Evolutionary conservation across 345 rosid species (phyloP).

Genomic region (Syzygium oleosum): DNA sequence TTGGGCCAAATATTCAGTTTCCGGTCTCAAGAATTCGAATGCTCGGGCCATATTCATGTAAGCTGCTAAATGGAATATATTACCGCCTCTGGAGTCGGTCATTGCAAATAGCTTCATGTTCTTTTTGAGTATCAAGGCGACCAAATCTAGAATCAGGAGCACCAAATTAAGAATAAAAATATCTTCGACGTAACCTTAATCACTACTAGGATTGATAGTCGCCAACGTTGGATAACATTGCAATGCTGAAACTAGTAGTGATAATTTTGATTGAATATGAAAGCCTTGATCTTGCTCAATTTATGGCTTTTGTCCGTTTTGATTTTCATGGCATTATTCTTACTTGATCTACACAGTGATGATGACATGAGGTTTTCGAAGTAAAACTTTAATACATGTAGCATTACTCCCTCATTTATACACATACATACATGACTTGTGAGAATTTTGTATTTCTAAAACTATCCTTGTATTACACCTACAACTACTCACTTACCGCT

Average conservation of each 20-base stretch:
- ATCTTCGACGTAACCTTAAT: background rate
- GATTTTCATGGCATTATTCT: too few relatives aligned
- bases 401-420: too few relatives aligned
- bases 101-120: background rate
- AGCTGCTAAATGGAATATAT: background rate
- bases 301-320: too few relatives aligned
- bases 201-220: background rate
- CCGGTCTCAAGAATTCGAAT: background rate
- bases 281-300: too few relatives aligned
- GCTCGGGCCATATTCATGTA: background rate
- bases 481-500: background rate
- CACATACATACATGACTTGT: too few relatives aligned
- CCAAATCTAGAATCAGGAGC: background rate
- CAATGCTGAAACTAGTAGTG: too few relatives aligned
- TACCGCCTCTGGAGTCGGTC: background rate
- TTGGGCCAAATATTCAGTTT: background rate
- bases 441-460: too few relatives aligned
- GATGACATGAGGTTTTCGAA: too few relatives aligned
- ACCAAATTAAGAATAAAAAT: background rate
- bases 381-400: too few relatives aligned
- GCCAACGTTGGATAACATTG: too few relatives aligned
- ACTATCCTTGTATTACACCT: background rate
- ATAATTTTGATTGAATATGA: too few relatives aligned
- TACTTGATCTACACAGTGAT: too few relatives aligned
- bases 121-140: background rate